A percentile compares a stretch with the other conserved stretches of the same genome.
Conservation (phyloP, 2,329 filamentous ascomycete genomes). For the Fusarium transvaalense region DNA sequence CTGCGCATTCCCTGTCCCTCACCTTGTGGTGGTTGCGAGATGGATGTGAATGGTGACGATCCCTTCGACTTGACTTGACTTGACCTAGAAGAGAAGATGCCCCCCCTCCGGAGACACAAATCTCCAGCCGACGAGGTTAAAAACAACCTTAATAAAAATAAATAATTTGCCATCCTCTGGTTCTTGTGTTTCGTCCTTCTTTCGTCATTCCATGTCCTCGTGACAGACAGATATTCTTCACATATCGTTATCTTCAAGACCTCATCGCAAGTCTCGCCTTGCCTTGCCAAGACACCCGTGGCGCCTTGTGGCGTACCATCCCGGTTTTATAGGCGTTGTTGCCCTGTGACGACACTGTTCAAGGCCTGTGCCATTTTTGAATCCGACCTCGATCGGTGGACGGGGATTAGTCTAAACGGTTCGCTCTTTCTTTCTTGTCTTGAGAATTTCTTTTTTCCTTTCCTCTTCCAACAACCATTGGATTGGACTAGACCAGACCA, state of each 20-base stretch:
- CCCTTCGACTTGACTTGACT: slow-evolving; percentile 7
- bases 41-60: slow-evolving; percentile 26
- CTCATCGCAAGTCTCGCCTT: not conserved
- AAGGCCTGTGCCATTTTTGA: slow-evolving; percentile 46
- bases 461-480: slow-evolving; percentile 13
- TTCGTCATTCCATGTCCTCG: not conserved
- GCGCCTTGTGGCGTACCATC: slow-evolving; percentile 42
- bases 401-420: slow-evolving; percentile 20
- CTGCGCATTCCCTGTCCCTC: slow-evolving; percentile 11
- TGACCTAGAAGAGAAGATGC: slow-evolving; percentile 7
- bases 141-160: slow-evolving; percentile 19
- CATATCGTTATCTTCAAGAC: not conserved
- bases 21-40: slow-evolving; percentile 8
- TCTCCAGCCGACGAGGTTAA: slow-evolving; percentile 32
- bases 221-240: not conserved
- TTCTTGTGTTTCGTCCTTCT: not conserved
- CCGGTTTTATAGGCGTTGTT: slow-evolving; percentile 27
- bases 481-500: slow-evolving; percentile 12
- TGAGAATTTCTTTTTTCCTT: slow-evolving; percentile 26
- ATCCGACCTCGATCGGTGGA: slow-evolving; percentile 3
- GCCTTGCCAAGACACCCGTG: slow-evolving; percentile 38
- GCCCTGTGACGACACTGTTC: slow-evolving; percentile 48
- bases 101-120: slow-evolving; percentile 23
- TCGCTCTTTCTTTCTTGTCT: slow-evolving; percentile 19
- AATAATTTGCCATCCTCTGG: not conserved